phyloP scores from a whole-genome alignment of 257 asterid species.

The Ligustrum vulgare region DNA sequence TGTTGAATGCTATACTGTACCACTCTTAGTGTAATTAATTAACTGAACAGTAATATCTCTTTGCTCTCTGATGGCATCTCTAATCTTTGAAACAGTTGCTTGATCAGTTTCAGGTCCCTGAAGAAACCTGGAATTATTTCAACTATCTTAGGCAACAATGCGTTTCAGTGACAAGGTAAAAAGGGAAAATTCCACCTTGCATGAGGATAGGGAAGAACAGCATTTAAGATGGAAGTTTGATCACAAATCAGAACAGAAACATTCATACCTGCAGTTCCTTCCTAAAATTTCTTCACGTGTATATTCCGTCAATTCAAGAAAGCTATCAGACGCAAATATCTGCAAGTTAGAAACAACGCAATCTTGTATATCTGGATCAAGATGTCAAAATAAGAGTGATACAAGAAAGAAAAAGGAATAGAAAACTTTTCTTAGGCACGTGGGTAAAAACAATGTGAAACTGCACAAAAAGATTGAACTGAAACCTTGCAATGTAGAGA shows the following conservation, averaged over 20 bases:
- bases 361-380: conserved; percentile 15
- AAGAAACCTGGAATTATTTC: conserved; percentile 68
- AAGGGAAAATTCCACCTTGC: conserved; percentile 1
- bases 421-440: not conserved
- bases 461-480: not conserved
- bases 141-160: conserved; percentile 10
- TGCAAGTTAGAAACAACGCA: conserved; percentile 39
- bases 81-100: conserved; percentile 71
- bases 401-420: conserved; percentile 7
- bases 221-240: not conserved
- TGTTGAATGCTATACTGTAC: conserved; percentile 40
- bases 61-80: conserved; percentile 91
- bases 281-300: conserved; percentile 98
- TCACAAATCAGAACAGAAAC: conserved; percentile 4
- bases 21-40: conserved; percentile 93
- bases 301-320: conserved; percentile 94
- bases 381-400: conserved; percentile 10
- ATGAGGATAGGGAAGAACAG: not conserved
- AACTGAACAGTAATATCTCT: conserved; percentile 91
- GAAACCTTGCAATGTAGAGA: not conserved
- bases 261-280: conserved; percentile 83
- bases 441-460: no score
- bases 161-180: conserved; percentile 14
- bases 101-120: conserved; percentile 99
- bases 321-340: conserved; percentile 98